Percentiles rank a stretch among this genome's conserved stretches.
Conservation (phyloP, 1,139 yeast genomes). For the Nadsonia starkeyi-henricii region DNA sequence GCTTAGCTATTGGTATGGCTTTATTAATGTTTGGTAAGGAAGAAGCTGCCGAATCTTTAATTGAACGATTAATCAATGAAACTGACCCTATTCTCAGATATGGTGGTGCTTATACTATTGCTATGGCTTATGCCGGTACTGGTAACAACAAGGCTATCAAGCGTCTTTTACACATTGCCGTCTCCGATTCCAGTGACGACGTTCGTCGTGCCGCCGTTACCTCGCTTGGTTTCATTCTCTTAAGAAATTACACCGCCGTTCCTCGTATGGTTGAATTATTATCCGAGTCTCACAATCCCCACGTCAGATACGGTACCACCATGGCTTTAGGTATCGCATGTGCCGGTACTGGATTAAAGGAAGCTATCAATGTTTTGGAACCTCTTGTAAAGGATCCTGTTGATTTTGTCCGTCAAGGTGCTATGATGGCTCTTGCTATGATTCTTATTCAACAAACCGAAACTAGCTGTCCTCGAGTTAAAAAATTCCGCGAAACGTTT, state of each 20-base stretch:
- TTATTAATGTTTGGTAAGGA: slow-evolving; percentile 77
- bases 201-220: slow-evolving; percentile 94
- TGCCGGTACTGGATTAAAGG: slow-evolving; percentile 83
- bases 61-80: slow-evolving; percentile 52
- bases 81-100: slow-evolving; percentile 81
- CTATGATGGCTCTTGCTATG: slow-evolving; percentile 86
- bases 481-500: slow-evolving; percentile 57
- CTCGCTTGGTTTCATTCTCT: slow-evolving; percentile 81
- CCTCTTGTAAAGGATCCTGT: slow-evolving; percentile 90
- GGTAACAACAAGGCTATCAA: slow-evolving; percentile 81
- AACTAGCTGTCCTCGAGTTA: slow-evolving; percentile 65
- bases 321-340: slow-evolving; percentile 94
- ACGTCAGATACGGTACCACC: slow-evolving; percentile 96
- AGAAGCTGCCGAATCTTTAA: slow-evolving; percentile 61
- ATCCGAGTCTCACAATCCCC: slow-evolving; percentile 93
- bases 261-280: slow-evolving; percentile 90
- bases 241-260: slow-evolving; percentile 84
- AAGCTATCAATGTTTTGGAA: slow-evolving; percentile 84
- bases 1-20: slow-evolving; percentile 82
- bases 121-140: slow-evolving; percentile 94
- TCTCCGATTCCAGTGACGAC: slow-evolving; percentile 91
- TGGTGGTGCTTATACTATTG: slow-evolving; percentile 91
- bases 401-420: slow-evolving; percentile 97
- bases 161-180: slow-evolving; percentile 80
- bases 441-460: slow-evolving; percentile 89